Evolutionary conservation across 192 early-diverging fungal species (phyloP), one percentile per base, ranked within the genome.

Genomic region (Coemansia sp.): DNA sequence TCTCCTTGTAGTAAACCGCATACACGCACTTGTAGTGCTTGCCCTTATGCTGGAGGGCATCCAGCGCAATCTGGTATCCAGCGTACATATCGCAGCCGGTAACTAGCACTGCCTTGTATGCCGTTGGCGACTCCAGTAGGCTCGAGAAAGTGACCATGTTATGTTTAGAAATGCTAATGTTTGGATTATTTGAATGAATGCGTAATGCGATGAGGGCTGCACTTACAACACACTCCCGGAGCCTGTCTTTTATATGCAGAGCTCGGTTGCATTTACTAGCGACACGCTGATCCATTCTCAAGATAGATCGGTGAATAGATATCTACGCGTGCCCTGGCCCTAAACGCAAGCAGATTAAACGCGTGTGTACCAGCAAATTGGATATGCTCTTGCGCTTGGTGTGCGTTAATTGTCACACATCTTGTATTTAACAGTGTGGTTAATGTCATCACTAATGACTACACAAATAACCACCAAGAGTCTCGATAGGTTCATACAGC

Each of bases 21-120:
- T 62, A 59, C 35, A 82, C 67, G 6, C 53, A 43, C 49, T 66
- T 51, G 15, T 65, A 82, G 35, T 58, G 56, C 57, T 61, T 66
- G 50, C 61, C 57, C 48, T 67, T 70, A 23, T 59, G 64, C 65
- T 69, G 65, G 17, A 76, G 66, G 25, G 70, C 32, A 43, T 55
- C 61, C 15, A 45, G 53, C 21, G 66, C 73, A 32, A 76, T 60
- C 66, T 66, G 55, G 37, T 69, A 76, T 27, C 79, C 79, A 1
- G 53, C 27, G 58, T 67, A 82, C 60, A 68, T 62, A 64, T 82
- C 79, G 32, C 79, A 72, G 24, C 70, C 66, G 5, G 70, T 76
- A 35, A 82, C 65, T 2, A 82, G 66, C 59, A 82, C 22, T 4
- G 57, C n/a, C 12, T 66, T 60, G 70, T 69, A 64, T 47, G 62